Evolutionary conservation across 2,329 filamentous ascomycete species (phyloP).

Genomic region (Grosmannia serpens): DNA sequence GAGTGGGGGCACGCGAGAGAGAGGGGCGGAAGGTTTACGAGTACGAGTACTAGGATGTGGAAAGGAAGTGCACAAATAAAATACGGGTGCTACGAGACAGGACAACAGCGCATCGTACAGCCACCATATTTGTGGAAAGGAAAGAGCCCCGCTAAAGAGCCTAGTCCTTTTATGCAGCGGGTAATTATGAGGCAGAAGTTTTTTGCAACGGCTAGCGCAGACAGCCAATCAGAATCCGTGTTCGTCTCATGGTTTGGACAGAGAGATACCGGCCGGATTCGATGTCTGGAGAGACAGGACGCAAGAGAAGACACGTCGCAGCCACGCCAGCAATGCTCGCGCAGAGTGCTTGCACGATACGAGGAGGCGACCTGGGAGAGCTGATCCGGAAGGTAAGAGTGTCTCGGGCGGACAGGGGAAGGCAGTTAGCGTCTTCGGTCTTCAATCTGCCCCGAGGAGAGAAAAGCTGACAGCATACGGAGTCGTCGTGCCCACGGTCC

Average conservation of each 20-base stretch:
- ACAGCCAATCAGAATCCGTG: neutral
- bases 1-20: neutral
- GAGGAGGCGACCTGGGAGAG: neutral
- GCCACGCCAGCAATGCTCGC: neutral
- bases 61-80: neutral
- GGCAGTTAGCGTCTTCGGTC: neutral
- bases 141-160: neutral
- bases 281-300: neutral
- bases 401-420: neutral
- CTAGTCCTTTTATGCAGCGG: neutral
- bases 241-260: neutral
- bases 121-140: neutral
- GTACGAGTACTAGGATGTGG: neutral
- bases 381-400: neutral
- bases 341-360: neutral
- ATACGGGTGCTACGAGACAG: neutral
- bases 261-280: neutral
- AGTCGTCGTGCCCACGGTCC: neutral
- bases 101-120: neutral
- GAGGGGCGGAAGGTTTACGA: neutral
- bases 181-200: neutral
- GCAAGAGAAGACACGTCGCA: neutral
- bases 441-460: neutral
- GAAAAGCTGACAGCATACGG: neutral
- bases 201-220: neutral